These are phyloP conservation scores for Aphanomyces cochlioides DNA, from an alignment of 352 stramenopile species.

Conservation along the genomic window DNA sequence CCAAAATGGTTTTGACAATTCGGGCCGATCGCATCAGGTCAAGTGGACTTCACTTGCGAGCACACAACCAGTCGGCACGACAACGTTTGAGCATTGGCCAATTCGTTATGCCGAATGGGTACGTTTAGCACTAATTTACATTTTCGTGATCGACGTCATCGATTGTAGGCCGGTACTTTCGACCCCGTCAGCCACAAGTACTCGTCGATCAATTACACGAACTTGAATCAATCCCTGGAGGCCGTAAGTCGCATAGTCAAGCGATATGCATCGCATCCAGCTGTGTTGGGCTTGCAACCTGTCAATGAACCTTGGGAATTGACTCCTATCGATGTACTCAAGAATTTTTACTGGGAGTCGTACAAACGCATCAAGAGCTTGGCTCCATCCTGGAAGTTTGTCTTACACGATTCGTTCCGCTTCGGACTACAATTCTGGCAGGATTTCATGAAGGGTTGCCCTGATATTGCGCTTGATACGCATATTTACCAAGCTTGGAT, in stretches of 20 bases:
- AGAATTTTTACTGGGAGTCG: constrained; percentile 95
- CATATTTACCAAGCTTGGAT: constrained; percentile 94
- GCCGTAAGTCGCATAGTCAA: constrained; percentile 89
- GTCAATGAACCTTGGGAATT: constrained; percentile 96
- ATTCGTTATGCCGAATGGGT: constrained; percentile 85
- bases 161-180: constrained; percentile 70
- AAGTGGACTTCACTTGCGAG: constrained; percentile 84
- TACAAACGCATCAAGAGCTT: constrained; percentile 92
- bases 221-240: constrained; percentile 88
- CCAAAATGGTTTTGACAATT: constrained; percentile 97
- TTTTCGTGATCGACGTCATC: background rate
- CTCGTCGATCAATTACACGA: constrained; percentile 87
- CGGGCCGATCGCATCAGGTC: constrained; percentile 78
- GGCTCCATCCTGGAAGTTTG: constrained; percentile 93
- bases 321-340: constrained; percentile 88
- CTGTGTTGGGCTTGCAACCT: constrained; percentile 89
- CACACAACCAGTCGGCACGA: constrained; percentile 69
- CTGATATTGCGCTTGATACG: constrained; percentile 92
- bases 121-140: background rate
- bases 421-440: constrained; percentile 76
- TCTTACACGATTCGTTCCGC: constrained; percentile 95
- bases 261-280: constrained; percentile 80
- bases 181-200: constrained; percentile 82
- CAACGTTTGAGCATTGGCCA: constrained; percentile 91
- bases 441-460: constrained; percentile 75